Evolutionary conservation across 495 filamentous ascomycete species (phyloP).

Genomic region (Astrocystis sublimbata): DNA sequence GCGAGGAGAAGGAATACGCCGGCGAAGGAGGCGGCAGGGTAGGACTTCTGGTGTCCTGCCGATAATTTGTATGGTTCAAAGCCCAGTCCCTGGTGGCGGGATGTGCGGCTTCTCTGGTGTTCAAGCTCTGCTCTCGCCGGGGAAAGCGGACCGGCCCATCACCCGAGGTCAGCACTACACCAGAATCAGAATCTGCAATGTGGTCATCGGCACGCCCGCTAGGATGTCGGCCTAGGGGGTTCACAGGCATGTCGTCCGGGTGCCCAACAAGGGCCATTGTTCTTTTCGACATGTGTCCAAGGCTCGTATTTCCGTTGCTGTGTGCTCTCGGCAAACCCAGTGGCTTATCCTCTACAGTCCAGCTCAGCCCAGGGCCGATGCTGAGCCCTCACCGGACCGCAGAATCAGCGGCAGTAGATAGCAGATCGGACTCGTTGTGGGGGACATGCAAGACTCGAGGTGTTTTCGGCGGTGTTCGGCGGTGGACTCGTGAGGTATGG

Average conservation of each 20-base stretch:
- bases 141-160: slow-evolving; percentile 12
- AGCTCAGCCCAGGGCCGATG: neutral
- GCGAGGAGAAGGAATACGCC: slow-evolving; percentile 17
- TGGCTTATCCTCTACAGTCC: neutral
- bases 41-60: slow-evolving; percentile 9
- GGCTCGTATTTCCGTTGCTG: neutral
- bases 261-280: slow-evolving; percentile 6
- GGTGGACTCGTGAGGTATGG: neutral
- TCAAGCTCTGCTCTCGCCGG: slow-evolving; percentile 19
- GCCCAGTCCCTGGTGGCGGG: slow-evolving; percentile 5
- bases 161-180: slow-evolving; percentile 6
- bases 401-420: neutral
- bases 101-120: slow-evolving; percentile 10
- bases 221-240: neutral
- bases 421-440: neutral
- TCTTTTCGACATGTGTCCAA: slow-evolving; percentile 2
- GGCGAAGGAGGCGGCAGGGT: slow-evolving; percentile 5
- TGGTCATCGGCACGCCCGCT: neutral
- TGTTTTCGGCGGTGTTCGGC: neutral
- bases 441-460: neutral
- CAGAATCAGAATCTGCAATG: slow-evolving; percentile 5
- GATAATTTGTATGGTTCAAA: slow-evolving; percentile 1
- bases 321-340: neutral
- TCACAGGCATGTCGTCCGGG: neutral
- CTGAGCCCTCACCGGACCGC: neutral